Evolutionary conservation across 305 asterid species (phyloP).

Genomic region (Solanum aculeatissimum): DNA sequence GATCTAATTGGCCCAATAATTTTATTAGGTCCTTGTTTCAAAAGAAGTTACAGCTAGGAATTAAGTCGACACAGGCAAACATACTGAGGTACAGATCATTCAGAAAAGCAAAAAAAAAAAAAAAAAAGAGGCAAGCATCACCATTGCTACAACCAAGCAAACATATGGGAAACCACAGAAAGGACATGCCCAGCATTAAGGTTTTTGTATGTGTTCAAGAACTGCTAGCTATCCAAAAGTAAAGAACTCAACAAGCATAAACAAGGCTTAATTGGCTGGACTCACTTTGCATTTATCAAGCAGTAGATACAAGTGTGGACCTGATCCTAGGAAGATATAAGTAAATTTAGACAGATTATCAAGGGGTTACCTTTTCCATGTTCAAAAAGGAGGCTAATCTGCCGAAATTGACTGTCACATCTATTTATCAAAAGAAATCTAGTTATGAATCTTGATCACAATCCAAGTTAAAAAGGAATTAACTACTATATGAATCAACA

Average conservation of each 20-base stretch:
- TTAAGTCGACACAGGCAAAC: neutral
- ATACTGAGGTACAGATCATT: neutral
- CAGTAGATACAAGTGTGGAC: neutral
- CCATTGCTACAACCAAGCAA: neutral
- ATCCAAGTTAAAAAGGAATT: too few species aligned
- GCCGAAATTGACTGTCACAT: neutral
- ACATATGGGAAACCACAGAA: neutral
- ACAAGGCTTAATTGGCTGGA: neutral
- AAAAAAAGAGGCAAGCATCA: neutral
- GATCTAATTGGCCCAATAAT: neutral
- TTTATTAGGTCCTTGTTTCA: neutral
- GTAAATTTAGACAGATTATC: neutral
- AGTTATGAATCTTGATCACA: neutral
- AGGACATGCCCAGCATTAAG: neutral
- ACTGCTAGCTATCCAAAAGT: neutral
- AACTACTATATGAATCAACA: neutral
- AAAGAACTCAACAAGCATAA: neutral
- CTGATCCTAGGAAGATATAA: too few species aligned
- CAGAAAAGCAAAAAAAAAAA: neutral
- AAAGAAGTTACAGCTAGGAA: neutral
- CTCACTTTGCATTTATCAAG: neutral
- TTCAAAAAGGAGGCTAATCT: neutral
- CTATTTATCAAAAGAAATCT: too few species aligned
- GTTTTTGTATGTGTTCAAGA: neutral
- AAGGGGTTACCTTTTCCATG: neutral